These are phyloP conservation scores for Xylaria sp. DNA, from an alignment of 2,329 filamentous ascomycete species.

Conservation along the genomic window DNA sequence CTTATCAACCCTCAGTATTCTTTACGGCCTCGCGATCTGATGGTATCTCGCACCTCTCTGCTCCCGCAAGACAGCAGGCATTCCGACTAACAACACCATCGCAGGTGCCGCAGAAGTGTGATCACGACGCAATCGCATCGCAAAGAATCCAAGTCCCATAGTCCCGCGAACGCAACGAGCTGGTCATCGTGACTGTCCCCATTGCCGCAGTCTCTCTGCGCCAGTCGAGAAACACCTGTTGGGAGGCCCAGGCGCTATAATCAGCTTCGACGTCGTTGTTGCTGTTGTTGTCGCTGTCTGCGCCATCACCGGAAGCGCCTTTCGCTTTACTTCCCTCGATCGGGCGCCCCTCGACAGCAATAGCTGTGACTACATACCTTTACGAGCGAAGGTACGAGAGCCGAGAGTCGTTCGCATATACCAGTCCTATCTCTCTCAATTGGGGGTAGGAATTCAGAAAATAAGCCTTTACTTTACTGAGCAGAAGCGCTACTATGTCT, in stretches of 20 bases:
- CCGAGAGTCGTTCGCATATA: neutral
- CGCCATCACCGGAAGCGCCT: no score
- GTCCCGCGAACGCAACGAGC: no score
- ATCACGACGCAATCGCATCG: neutral
- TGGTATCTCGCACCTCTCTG: neutral
- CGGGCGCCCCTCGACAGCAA: neutral
- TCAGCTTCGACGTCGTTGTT: no score
- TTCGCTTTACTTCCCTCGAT: no score
- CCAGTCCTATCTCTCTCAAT: neutral
- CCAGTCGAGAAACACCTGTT: no score
- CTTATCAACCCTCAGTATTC: neutral
- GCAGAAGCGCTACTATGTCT: slow-evolving; percentile 23
- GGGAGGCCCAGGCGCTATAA: no score
- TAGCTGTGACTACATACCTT: neutral
- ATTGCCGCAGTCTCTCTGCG: no score
- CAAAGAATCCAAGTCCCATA: neutral
- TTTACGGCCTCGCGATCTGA: neutral
- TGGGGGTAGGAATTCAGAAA: neutral
- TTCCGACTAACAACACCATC: slow-evolving; percentile 2
- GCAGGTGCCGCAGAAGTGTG: neutral
- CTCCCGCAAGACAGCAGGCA: neutral
- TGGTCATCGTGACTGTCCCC: no score
- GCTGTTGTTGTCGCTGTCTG: no score
- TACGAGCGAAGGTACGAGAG: neutral
- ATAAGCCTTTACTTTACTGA: neutral